These are phyloP conservation scores for Aspergillus sp. DNA, from an alignment of 2,329 filamentous ascomycete genomes.

Conservation along the genomic window DNA sequence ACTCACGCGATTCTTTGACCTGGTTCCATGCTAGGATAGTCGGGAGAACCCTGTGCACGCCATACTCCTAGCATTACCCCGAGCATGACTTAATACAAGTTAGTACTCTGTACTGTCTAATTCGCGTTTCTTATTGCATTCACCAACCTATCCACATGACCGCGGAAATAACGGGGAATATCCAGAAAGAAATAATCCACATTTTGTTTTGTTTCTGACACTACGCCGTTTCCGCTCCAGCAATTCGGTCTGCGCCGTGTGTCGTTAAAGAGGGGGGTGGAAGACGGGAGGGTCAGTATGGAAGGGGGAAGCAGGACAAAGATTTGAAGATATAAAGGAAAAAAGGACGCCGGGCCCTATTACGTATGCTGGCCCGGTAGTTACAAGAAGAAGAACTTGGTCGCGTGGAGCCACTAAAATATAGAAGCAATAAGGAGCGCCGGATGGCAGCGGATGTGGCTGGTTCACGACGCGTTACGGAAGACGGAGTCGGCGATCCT, in stretches of 20 bases:
- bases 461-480: neutral
- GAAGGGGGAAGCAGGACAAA: neutral
- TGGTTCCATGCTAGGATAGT: slow-evolving; percentile 52
- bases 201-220: slow-evolving; percentile 24
- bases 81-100: slow-evolving; percentile 50
- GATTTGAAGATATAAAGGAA: neutral
- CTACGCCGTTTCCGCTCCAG: neutral
- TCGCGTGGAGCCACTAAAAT: slow-evolving; percentile 1
- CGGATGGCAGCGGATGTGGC: slow-evolving; percentile 12
- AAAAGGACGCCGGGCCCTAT: neutral
- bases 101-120: neutral
- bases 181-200: slow-evolving; percentile 50
- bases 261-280: neutral
- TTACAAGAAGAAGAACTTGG: neutral
- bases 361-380: neutral
- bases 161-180: slow-evolving; percentile 61
- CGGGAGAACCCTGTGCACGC: slow-evolving; percentile 52
- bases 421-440: neutral
- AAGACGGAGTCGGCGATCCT: neutral
- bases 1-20: slow-evolving; percentile 56
- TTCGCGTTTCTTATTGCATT: neutral
- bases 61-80: slow-evolving; percentile 61
- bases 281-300: neutral
- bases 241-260: neutral
- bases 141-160: slow-evolving; percentile 51